These are phyloP conservation scores for Colletotrichum eleusines DNA, from an alignment of 2,329 filamentous ascomycete species.

Conservation along the genomic window DNA sequence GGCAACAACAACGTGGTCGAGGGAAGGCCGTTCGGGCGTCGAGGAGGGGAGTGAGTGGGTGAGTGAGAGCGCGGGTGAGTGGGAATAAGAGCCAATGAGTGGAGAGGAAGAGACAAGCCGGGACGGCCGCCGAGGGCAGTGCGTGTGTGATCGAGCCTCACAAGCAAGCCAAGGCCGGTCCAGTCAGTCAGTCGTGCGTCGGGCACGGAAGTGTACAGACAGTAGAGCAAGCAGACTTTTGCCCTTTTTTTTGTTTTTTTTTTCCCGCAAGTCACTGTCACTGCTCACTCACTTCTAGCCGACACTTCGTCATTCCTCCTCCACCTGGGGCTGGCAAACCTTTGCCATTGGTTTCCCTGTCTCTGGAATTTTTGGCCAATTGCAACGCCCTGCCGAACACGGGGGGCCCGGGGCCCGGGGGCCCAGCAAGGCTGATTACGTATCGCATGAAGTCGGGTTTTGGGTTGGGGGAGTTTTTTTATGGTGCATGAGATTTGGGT, in stretches of 20 bases:
- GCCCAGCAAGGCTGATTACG: slow-evolving; percentile 33
- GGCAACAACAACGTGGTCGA: slow-evolving; percentile 35
- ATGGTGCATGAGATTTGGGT: slow-evolving; percentile 23
- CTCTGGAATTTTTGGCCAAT: slow-evolving; percentile 33
- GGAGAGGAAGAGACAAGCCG: background rate
- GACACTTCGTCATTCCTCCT: slow-evolving; percentile 43
- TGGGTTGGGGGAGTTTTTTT: background rate
- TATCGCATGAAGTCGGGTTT: background rate
- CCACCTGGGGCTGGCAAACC: slow-evolving; percentile 37
- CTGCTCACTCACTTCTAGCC: slow-evolving; percentile 30
- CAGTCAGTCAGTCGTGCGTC: background rate
- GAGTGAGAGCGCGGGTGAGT: background rate
- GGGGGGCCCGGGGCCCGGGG: background rate
- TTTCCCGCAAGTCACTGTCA: slow-evolving; percentile 39
- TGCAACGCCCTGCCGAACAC: slow-evolving; percentile 8
- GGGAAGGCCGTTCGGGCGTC: slow-evolving; percentile 5
- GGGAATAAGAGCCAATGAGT: background rate
- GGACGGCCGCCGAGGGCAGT: background rate
- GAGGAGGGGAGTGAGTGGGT: background rate
- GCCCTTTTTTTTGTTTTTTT: too few species aligned
- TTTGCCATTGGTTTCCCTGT: slow-evolving; percentile 31
- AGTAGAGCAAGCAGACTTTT: slow-evolving; percentile 25
- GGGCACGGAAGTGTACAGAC: slow-evolving; percentile 10
- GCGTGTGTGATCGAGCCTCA: slow-evolving; percentile 9
- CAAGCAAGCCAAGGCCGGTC: background rate